Base-by-base conservation (phyloP, 2,329 filamentous ascomycete genomes). In the Myriosclerotinia scirpicola region DNA sequence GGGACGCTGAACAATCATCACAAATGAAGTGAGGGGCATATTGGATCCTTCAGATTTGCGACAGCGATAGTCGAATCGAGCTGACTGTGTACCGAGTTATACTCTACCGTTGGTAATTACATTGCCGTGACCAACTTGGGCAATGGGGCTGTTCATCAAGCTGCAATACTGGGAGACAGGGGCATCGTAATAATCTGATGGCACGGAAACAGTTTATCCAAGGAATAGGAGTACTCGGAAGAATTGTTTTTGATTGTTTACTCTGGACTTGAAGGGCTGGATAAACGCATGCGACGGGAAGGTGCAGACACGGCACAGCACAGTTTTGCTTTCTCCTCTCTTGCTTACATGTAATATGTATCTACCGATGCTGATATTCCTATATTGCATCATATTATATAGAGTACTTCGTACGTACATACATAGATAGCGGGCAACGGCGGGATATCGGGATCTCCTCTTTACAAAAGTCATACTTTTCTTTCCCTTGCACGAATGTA, bases 241-340 rank as follows among this genome's bases (percentile, higher is more conserved):
- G 20, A 34, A 40, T 52, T 17, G 44, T 26, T 3, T 38, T 59
- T 52, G 20, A 38, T 15, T 61, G 8, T 20, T 26, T 14, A 7
- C 30, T 48, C 30, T 46, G n/a, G 30, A 22, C n/a, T 34, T 20
- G n/a, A 52, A 22, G 46, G 36, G 34, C 30, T 65, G 48, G 64
- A 60, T 60, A 60, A 60, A 65, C 26, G 38, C 54, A 64, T 60
- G 54, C 64, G 54, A 60, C 64, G 64, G 64, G 38, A 65, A 60
- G 6, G 64, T 52, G 60, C 64, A 60, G 64, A 40, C 52, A 60
- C 46, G 54, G 64, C 36, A 65, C 46, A 59, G 44, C 36, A 65
- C 46, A 60, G 42, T 52, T 15, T 58, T 20, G 20, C 17, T 34
- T 38, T 50, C 46, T 50, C 40, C 53, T 65, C 63, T 65, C 30